phyloP scores from a whole-genome alignment of 805 yeast species.

The Komagataella mondaviorum region DNA sequence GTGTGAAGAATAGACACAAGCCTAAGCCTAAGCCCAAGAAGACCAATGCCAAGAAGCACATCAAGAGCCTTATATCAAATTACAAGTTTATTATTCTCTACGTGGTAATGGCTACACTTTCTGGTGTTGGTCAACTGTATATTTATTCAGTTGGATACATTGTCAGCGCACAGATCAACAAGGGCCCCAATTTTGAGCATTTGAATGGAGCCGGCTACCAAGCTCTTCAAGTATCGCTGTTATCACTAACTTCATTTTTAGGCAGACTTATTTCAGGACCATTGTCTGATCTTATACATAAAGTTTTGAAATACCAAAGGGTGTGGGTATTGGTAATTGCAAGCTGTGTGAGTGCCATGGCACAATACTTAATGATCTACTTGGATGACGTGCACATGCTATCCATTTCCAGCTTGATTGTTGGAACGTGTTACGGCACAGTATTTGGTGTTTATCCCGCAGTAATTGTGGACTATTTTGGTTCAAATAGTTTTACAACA shows the following conservation, averaged over 20 bases:
- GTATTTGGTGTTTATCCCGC: constrained; percentile 68
- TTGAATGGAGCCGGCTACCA: constrained; percentile 33
- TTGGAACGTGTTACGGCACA: constrained; percentile 60
- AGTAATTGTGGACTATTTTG: constrained; percentile 59
- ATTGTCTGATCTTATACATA: constrained; percentile 44
- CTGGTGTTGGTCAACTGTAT: constrained; percentile 61
- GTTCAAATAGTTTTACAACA: constrained; percentile 54
- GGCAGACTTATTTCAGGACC: constrained; percentile 60
- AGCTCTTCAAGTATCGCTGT: constrained; percentile 57
- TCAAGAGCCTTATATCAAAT: constrained; percentile 12
- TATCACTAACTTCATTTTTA: constrained; percentile 49
- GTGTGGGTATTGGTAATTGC: constrained; percentile 48
- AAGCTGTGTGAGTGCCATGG: constrained; percentile 20
- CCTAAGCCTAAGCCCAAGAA: constrained; percentile 1
- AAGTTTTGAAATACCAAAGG: constrained; percentile 38
- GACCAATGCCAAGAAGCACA: constrained; percentile 10
- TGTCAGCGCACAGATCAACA: constrained; percentile 31
- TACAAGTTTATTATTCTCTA: constrained; percentile 36
- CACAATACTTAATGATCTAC: constrained; percentile 21
- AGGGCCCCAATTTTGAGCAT: constrained; percentile 9
- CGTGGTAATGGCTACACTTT: constrained; percentile 37
- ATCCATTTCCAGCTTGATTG: constrained; percentile 33
- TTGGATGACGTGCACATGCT: constrained; percentile 28
- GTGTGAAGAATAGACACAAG: not conserved
- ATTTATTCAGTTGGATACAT: constrained; percentile 65